phyloP scores from a whole-genome alignment of 345 rosid genomes.

The Populus pruinosa region DNA sequence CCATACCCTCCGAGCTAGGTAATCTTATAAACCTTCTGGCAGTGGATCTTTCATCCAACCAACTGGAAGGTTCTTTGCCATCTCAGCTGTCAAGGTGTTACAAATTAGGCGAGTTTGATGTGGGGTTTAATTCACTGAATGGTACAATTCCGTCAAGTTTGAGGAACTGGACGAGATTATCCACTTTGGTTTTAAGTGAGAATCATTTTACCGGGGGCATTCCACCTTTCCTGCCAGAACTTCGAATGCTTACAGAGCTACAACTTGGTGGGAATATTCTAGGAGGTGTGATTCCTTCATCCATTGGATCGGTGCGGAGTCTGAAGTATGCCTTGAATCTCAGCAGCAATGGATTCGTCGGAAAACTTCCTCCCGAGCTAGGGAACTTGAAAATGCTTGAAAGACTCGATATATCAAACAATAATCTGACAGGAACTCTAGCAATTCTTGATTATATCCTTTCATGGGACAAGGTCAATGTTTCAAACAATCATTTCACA shows the following conservation, averaged over 20 bases:
- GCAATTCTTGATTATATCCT: slow-evolving; percentile 33
- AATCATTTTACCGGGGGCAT: too few relatives aligned
- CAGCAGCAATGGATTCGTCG: slow-evolving; percentile 52
- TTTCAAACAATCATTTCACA: slow-evolving; percentile 59
- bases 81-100: slow-evolving; percentile 50
- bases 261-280: slow-evolving; percentile 59
- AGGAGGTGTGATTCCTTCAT: slow-evolving; percentile 64
- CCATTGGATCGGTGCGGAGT: slow-evolving; percentile 41
- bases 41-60: slow-evolving; percentile 57
- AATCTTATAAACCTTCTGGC: slow-evolving; percentile 38
- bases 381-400: slow-evolving; percentile 40
- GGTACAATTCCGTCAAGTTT: slow-evolving; percentile 48
- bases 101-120: slow-evolving; percentile 15
- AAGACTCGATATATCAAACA: slow-evolving; percentile 56
- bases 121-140: too few relatives aligned
- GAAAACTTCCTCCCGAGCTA: slow-evolving; percentile 51
- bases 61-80: slow-evolving; percentile 57
- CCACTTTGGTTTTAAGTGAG: too few relatives aligned
- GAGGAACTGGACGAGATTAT: slow-evolving; percentile 28
- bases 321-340: slow-evolving; percentile 57
- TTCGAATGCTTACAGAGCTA: slow-evolving; percentile 43
- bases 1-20: slow-evolving; percentile 60
- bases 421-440: slow-evolving; percentile 60
- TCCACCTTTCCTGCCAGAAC: slow-evolving; percentile 49
- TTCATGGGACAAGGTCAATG: slow-evolving; percentile 41